Percentiles rank a stretch among this genome's conserved stretches.
Conservation (phyloP, 228 moss, liverwort and hornwort species). For the Sphagnum magellanicum region DNA sequence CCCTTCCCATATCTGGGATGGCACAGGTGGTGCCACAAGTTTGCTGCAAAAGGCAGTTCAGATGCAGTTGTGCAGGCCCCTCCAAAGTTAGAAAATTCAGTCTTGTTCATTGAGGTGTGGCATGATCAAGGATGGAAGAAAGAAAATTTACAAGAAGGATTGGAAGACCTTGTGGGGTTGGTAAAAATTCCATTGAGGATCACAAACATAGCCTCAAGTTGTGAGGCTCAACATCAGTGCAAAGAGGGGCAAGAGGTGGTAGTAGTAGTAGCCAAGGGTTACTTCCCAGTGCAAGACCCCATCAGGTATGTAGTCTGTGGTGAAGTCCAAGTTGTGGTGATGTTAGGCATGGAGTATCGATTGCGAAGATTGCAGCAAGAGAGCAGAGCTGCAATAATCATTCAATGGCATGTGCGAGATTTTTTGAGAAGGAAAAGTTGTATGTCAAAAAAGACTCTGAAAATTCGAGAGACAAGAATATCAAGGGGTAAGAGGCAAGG, state of each 20-base stretch:
- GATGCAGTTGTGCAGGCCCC: constrained; percentile 23
- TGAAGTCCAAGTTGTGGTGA: constrained; percentile 16
- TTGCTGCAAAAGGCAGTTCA: constrained; percentile 9
- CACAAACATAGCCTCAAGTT: neutral
- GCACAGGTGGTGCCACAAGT: constrained; percentile 1
- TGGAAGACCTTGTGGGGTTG: constrained; percentile 21
- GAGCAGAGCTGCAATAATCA: constrained; percentile 26
- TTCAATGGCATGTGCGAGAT: constrained; percentile 17
- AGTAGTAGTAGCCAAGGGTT: constrained; percentile 20
- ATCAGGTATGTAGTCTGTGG: constrained; percentile 12
- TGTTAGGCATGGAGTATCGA: constrained; percentile 16
- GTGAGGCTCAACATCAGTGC: neutral
- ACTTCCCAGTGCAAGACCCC: constrained; percentile 20
- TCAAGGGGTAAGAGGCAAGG: neutral
- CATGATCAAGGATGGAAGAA: constrained; percentile 4
- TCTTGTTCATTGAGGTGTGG: constrained; percentile 47
- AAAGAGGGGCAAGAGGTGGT: constrained; percentile 2
- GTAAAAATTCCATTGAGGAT: constrained; percentile 14
- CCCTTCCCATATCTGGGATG: constrained; percentile 18
- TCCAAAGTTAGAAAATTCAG: constrained; percentile 14
- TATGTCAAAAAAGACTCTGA: too few species aligned
- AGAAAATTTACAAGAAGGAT: constrained; percentile 3
- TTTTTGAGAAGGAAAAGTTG: constrained; percentile 7
- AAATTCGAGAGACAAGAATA: too few species aligned
- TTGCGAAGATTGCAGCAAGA: constrained; percentile 14